phyloP scores from a whole-genome alignment of 371 early-diverging fungal genomes.

The Mucor racemosus region DNA sequence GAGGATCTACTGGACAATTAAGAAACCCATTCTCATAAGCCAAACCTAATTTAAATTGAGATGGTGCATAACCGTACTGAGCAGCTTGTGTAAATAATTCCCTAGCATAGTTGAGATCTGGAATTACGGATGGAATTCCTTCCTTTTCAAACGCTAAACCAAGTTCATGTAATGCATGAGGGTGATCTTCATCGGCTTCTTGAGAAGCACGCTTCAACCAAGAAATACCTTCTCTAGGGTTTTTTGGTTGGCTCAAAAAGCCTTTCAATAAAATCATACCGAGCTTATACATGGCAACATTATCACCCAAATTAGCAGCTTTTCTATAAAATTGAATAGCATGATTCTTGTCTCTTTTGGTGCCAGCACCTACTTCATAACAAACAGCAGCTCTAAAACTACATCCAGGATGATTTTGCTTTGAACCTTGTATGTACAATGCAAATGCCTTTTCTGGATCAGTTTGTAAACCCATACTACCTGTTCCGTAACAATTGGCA shows the following conservation, averaged over 20 bases:
- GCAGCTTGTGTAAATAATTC: slow-evolving; percentile 93
- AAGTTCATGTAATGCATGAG: slow-evolving; percentile 93
- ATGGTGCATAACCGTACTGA: slow-evolving; percentile 90
- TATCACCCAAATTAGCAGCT: slow-evolving; percentile 92
- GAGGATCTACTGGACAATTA: slow-evolving; percentile 87
- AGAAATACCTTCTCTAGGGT: slow-evolving; percentile 87
- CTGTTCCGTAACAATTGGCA: slow-evolving; percentile 85
- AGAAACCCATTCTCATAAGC: slow-evolving; percentile 95
- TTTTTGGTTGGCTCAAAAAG: slow-evolving; percentile 66
- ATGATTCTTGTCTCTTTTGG: slow-evolving; percentile 81
- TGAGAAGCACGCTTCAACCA: slow-evolving; percentile 94
- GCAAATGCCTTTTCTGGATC: slow-evolving; percentile 92
- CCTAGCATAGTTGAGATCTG: slow-evolving; percentile 85
- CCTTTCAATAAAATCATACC: slow-evolving; percentile 88
- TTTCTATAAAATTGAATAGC: slow-evolving; percentile 93
- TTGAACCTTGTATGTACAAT: slow-evolving; percentile 91
- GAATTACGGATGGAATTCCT: slow-evolving; percentile 77
- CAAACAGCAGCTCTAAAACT: slow-evolving; percentile 95
- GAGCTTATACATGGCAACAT: slow-evolving; percentile 95
- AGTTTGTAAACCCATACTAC: slow-evolving; percentile 70
- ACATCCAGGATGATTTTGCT: slow-evolving; percentile 90
- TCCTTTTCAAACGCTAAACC: slow-evolving; percentile 86
- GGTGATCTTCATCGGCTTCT: slow-evolving; percentile 87
- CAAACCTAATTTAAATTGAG: slow-evolving; percentile 91
- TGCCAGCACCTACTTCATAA: slow-evolving; percentile 94